Evolutionary conservation across 768 basidiomycete species (phyloP).

Genomic region (Pilatotrama ljubarskyi): DNA sequence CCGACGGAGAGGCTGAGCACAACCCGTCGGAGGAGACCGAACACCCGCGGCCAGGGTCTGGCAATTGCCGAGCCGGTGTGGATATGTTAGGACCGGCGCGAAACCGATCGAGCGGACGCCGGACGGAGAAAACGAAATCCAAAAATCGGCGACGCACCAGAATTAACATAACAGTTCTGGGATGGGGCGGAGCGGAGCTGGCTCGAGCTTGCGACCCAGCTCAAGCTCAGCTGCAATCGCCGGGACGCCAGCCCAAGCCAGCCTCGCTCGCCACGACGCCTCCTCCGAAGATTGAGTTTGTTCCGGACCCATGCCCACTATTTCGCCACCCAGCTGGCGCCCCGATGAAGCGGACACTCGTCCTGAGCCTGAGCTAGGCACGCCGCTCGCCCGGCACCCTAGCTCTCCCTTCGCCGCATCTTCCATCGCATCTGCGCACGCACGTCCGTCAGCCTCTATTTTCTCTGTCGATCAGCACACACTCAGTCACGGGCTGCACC

Average conservation of each 20-base stretch:
- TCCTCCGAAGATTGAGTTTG: constrained; percentile 12
- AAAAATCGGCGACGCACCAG: neutral
- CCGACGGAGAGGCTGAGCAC: constrained; percentile 6
- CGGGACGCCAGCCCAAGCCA: neutral
- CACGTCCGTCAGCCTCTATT: neutral
- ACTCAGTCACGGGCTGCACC: too few relatives aligned
- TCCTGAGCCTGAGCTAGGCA: neutral
- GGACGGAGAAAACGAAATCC: neutral
- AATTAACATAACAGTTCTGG: neutral
- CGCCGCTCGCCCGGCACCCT: neutral
- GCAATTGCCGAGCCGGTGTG: constrained; percentile 6
- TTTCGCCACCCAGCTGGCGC: neutral
- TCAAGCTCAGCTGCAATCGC: too few relatives aligned
- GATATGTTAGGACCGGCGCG: constrained; percentile 11
- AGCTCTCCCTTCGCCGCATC: neutral
- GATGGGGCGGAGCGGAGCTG: neutral
- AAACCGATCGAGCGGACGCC: constrained; percentile 5
- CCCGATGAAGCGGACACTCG: neutral
- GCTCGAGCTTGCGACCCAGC: neutral
- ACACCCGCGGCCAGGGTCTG: constrained; percentile 3
- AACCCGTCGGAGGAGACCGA: neutral
- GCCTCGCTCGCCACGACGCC: neutral
- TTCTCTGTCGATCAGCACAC: neutral
- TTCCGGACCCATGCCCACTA: neutral
- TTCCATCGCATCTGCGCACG: neutral